These are phyloP conservation scores for Tritrichomonas musculus DNA, from an alignment of 208 protist species.

Conservation along the genomic window DNA sequence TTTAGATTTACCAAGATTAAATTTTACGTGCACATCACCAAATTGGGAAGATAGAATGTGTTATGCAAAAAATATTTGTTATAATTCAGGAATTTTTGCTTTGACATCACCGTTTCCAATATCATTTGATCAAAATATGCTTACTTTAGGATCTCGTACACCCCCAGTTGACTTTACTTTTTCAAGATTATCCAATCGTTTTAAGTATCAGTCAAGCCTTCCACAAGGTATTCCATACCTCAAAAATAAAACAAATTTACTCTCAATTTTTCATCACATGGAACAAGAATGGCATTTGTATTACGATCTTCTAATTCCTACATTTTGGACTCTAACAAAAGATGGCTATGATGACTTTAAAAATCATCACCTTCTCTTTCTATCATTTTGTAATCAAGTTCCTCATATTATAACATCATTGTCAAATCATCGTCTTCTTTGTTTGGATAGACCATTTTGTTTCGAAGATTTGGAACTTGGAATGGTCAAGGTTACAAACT, in stretches of 20 bases:
- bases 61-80: not conserved
- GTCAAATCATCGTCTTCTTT: not conserved
- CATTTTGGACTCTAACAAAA: not conserved
- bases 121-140: not conserved
- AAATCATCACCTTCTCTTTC: not conserved
- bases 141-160: not conserved
- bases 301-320: not conserved
- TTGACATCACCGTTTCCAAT: not conserved
- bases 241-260: not conserved
- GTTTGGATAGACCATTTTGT: not conserved
- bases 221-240: not conserved
- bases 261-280: not conserved
- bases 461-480: not conserved
- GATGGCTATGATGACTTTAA: not conserved
- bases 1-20: not conserved
- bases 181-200: not conserved
- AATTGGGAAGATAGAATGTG: not conserved
- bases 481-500: not conserved
- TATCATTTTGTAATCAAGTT: not conserved
- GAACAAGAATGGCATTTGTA: not conserved
- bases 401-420: not conserved
- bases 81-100: not conserved
- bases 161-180: not conserved
- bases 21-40: not conserved
- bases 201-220: not conserved